Evolutionary conservation across 805 yeast species (phyloP), one percentile per base, ranked within the genome.

Genomic region (Isabelozyma rhagii): DNA sequence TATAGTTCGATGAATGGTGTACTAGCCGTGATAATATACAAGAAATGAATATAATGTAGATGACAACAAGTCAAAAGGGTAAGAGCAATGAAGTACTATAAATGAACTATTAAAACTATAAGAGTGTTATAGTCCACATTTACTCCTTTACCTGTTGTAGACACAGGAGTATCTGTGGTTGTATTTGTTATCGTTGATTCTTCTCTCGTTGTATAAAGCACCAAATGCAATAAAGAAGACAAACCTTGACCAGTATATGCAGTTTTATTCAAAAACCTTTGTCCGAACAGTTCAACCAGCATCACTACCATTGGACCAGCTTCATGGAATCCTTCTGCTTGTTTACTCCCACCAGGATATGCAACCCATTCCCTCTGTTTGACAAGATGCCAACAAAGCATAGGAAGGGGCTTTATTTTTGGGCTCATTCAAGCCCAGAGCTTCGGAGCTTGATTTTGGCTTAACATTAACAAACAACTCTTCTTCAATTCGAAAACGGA

Each of bases 321-420:
- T 31, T 31, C 36, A 3, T 13, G 10, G 1, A 4, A 5, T 31
- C 5, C n/a, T 4, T 31, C 36, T 31, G 5, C n/a, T 31, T 31
- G n/a, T 13, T 31, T 31, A 31, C 8, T 88, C 96, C 99, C 99
- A 93, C 99, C 99, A 94, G 49, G 92, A 82, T 40, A 89, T 84
- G 58, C 96, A 83, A 4, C 99, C 99, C 96, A 91, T 89, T 42
- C 99, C 99, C 61, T 91, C 97, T 3, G 90, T 83, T 65, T 91
- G 97, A 66, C 97, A 91, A 55, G 96, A 87, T 14, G 93, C 98
- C 28, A 89, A 68, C 27, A 93, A 69, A 8, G 90, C 89, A 69
- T 90, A 92, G 13, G 97, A 90, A 9, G 97, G 94, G 10, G 79
- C 73, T 48, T 77, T 77, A 27, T 68, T 68, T 18, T 63, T 58